Evolutionary conservation across 1,139 yeast genomes (phyloP), one percentile per base, ranked within the genome.

Genomic region (Tardiomyces depauwii): DNA sequence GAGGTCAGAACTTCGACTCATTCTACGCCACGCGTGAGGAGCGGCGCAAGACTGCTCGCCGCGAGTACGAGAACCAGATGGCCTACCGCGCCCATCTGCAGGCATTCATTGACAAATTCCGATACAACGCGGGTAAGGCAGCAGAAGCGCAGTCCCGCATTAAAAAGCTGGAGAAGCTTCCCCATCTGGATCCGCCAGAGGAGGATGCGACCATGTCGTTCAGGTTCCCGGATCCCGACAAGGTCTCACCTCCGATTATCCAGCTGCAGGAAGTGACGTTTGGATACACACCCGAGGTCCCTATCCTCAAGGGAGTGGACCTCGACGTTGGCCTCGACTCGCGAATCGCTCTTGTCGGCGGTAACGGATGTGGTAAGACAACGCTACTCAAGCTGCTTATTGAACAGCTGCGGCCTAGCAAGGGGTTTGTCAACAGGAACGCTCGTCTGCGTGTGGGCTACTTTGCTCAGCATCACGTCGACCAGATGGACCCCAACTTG

Each of bases 401-500:
- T 77, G 96, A 86, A 51, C 77, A 74, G 55, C 68, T 84, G 47
- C 67, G 71, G 19, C 97, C 98, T 2, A 58, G 78, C 41, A 70
- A 68, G 11, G 99, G 99, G 49, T 72, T 74, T 49, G 83, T 89
- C 16, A 74, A 85, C 28, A 77, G 80, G 53, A 89, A 91, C 60
- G 84, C 94, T 40, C 76, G 97, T 57, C 71, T 91, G 55, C 77
- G 98, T 67, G 83, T 91, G 45, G 98, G 96, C 18, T 93, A 93
- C 66, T 91, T 91, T 70, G 97, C 99, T n/a, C 99, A 91, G 70
- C 98, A 91, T 64, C 98, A 91, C 61, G 95, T 91, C 54, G 99
- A 91, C 60, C 83, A 91, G n/a, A 86, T 91, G 96, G 98, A 91
- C 60, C 70, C 89, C 56, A 72, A 67, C n/a, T 69, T 79, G 44